Evolutionary conservation across 1,139 yeast species (phyloP).

Genomic region (Geotrichum fermentans): DNA sequence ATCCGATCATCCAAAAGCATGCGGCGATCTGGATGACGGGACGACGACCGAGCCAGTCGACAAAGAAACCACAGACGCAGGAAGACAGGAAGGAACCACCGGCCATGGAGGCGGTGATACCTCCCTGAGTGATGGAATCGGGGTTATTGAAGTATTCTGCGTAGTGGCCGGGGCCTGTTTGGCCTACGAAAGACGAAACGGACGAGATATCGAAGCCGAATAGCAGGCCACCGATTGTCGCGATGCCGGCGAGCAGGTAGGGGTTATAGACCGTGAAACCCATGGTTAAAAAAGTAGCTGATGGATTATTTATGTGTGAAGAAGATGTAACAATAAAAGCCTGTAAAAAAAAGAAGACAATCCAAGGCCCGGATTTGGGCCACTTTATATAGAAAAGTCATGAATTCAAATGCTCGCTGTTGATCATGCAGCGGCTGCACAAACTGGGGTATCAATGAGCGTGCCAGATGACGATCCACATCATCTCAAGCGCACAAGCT

Average conservation of each 20-base stretch:
- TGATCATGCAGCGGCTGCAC: no score
- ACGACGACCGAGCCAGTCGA: conserved; percentile 75
- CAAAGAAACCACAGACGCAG: conserved; percentile 40
- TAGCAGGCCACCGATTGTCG: conserved; percentile 92
- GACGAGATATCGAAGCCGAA: conserved; percentile 94
- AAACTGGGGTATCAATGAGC: no score
- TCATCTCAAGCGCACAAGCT: no score
- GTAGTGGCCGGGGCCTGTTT: conserved; percentile 59
- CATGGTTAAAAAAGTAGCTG: conserved; percentile 3
- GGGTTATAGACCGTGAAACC: conserved; percentile 36
- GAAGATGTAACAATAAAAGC: background rate
- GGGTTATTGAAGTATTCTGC: conserved; percentile 39
- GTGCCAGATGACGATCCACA: no score
- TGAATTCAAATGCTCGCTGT: no score
- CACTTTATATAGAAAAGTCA: no score
- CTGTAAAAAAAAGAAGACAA: no score
- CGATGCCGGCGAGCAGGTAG: conserved; percentile 42
- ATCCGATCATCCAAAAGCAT: conserved; percentile 71
- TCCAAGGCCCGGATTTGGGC: no score
- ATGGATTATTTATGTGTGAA: background rate
- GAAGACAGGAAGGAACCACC: conserved; percentile 68
- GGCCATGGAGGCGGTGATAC: conserved; percentile 92
- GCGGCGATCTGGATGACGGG: conserved; percentile 71
- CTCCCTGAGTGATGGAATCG: conserved; percentile 58
- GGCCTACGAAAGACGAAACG: conserved; percentile 80